Evolutionary conservation across 208 protist species (phyloP).

Genomic region (Trypanosoma conorhini): DNA sequence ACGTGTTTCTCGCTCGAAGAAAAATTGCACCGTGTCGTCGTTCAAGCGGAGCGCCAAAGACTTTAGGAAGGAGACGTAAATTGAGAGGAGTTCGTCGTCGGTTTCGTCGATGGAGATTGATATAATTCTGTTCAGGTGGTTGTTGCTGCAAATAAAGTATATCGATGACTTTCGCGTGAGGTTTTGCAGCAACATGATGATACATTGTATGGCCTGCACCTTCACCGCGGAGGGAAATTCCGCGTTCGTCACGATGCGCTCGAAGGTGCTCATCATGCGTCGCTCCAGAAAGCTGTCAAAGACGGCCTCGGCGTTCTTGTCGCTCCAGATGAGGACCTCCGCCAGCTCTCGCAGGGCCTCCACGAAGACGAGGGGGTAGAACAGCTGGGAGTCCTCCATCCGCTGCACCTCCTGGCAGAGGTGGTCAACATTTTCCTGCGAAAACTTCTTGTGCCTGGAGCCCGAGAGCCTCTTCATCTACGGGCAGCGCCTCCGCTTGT

Average conservation of each 20-base stretch:
- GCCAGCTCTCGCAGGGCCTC: constrained; percentile 57
- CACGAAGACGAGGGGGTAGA: constrained; percentile 23
- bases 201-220: constrained; percentile 63
- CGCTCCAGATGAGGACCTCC: constrained; percentile 85
- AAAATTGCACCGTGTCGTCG: constrained; percentile 78
- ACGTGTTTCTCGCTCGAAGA: constrained; percentile 59
- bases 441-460: constrained; percentile 40
- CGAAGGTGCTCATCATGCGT: constrained; percentile 65
- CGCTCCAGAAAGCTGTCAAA: constrained; percentile 76
- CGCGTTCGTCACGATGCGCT: constrained; percentile 69
- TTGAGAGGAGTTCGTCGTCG: constrained; percentile 77
- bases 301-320: constrained; percentile 60
- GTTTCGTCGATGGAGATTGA: constrained; percentile 60
- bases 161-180: constrained; percentile 58
- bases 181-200: constrained; percentile 84
- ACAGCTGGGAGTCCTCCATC: constrained; percentile 29
- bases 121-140: constrained; percentile 89
- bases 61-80: constrained; percentile 88
- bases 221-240: constrained; percentile 50
- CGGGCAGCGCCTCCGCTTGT: not conserved
- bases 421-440: constrained; percentile 46
- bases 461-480: constrained; percentile 21
- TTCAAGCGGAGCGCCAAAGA: constrained; percentile 80
- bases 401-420: constrained; percentile 55
- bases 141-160: constrained; percentile 86